Percentiles rank a stretch among this genome's conserved stretches.
These are phyloP conservation scores for Fusarium sp. DNA, from an alignment of 2,329 filamentous ascomycete genomes.

Conservation along the genomic window DNA sequence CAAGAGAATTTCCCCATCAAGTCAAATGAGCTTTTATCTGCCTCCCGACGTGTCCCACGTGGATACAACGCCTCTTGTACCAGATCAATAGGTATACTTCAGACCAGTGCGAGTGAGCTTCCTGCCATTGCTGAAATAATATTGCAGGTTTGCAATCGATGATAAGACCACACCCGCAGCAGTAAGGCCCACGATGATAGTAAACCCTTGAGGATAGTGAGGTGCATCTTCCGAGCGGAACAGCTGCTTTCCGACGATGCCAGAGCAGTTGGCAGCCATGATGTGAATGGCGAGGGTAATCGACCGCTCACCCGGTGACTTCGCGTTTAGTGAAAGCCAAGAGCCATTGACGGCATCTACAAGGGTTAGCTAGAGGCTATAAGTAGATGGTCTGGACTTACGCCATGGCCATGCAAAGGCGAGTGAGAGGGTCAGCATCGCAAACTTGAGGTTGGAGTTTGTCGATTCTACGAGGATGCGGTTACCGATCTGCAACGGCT, in stretches of 20 bases:
- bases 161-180: constrained; percentile 26
- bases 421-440: constrained; percentile 48
- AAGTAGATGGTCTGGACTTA: constrained; percentile 33
- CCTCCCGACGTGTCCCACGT: no score
- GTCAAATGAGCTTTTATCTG: no score
- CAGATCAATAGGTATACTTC: constrained; percentile 17
- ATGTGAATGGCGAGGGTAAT: constrained; percentile 51
- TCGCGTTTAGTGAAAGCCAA: constrained; percentile 49
- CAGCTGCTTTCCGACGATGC: constrained; percentile 47
- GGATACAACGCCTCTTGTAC: background rate
- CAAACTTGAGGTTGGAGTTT: constrained; percentile 48
- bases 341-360: constrained; percentile 45
- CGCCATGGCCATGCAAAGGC: constrained; percentile 51
- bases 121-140: constrained; percentile 29
- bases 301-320: constrained; percentile 46
- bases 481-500: constrained; percentile 45
- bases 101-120: constrained; percentile 22
- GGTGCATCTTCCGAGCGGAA: constrained; percentile 49
- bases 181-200: constrained; percentile 39
- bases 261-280: constrained; percentile 50
- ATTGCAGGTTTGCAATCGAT: constrained; percentile 35
- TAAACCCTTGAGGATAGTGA: constrained; percentile 44
- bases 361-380: background rate
- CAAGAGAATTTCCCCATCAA: no score
- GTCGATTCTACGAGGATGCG: constrained; percentile 47